Conservation (phyloP, 2,329 filamentous ascomycete species). For the Xylaria sp. region DNA sequence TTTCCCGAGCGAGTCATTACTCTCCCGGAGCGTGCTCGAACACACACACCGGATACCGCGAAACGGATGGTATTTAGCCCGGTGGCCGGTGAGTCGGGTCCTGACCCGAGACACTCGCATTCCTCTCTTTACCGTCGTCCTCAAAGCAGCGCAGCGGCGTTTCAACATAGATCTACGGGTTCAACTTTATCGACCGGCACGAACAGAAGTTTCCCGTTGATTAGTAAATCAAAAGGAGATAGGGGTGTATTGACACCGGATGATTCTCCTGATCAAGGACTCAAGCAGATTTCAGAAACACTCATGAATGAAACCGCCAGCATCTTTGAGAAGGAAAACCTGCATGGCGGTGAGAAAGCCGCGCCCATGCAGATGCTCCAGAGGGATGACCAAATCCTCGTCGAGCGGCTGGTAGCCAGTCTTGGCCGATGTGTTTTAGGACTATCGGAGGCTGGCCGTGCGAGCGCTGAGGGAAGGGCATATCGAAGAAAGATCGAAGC, state of each 20-base stretch:
- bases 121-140: slow-evolving; percentile 58
- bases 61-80: slow-evolving; percentile 45
- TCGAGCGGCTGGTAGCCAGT: slow-evolving; percentile 69
- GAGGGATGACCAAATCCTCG: slow-evolving; percentile 68
- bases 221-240: slow-evolving; percentile 62
- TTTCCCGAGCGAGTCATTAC: slow-evolving; percentile 40
- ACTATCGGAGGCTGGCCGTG: slow-evolving; percentile 64
- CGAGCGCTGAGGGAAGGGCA: slow-evolving; percentile 69
- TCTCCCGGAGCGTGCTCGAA: slow-evolving; percentile 44
- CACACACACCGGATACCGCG: slow-evolving; percentile 50
- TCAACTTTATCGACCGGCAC: slow-evolving; percentile 69
- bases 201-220: slow-evolving; percentile 70
- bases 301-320: slow-evolving; percentile 62
- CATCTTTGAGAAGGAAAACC: slow-evolving; percentile 53
- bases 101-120: slow-evolving; percentile 43
- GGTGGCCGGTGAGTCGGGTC: slow-evolving; percentile 43
- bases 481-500: slow-evolving; percentile 79
- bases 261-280: slow-evolving; percentile 62
- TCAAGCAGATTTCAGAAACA: slow-evolving; percentile 60
- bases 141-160: slow-evolving; percentile 54
- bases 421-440: slow-evolving; percentile 70
- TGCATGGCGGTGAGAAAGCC: slow-evolving; percentile 45
- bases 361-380: slow-evolving; percentile 60
- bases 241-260: slow-evolving; percentile 61
- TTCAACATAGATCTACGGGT: slow-evolving; percentile 65